Percentiles rank a stretch among this genome's conserved stretches.
These are phyloP conservation scores for Ganoderma leucocontextum DNA, from an alignment of 1,284 basidiomycete genomes.

Conservation along the genomic window DNA sequence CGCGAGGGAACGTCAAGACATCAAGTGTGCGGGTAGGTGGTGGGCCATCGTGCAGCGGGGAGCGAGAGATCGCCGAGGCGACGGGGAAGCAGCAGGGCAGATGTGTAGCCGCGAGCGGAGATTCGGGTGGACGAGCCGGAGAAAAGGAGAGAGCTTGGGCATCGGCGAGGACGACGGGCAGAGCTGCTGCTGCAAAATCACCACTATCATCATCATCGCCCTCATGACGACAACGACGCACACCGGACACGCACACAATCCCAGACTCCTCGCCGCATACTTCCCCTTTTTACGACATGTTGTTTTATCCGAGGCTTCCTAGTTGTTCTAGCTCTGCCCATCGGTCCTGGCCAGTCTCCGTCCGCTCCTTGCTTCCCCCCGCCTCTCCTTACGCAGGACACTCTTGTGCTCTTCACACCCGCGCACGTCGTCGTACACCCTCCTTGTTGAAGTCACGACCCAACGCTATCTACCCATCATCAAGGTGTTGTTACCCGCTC, in stretches of 20 bases:
- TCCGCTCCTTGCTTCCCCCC: constrained; percentile 17
- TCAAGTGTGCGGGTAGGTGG: constrained; percentile 28
- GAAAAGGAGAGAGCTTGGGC: not conserved
- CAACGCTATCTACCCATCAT: constrained; percentile 13
- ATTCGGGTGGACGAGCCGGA: not conserved
- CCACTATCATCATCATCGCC: constrained; percentile 21
- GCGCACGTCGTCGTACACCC: not conserved
- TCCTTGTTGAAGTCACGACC: constrained; percentile 9
- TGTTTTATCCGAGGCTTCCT: constrained; percentile 31
- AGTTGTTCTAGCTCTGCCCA: constrained; percentile 13
- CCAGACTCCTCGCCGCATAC: constrained; percentile 36
- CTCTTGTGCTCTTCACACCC: constrained; percentile 8
- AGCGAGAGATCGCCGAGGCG: constrained; percentile 4
- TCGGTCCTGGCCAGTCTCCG: constrained; percentile 11
- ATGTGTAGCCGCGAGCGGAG: not conserved
- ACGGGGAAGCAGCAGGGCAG: not conserved
- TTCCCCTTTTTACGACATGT: constrained; percentile 28
- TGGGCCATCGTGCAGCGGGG: constrained; percentile 11
- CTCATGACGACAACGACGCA: constrained; percentile 18
- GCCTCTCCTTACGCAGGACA: not conserved
- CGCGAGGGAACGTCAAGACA: constrained; percentile 29
- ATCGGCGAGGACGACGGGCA: constrained; percentile 11
- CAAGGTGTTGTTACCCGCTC: constrained; percentile 10
- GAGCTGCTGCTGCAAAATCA: constrained; percentile 30
- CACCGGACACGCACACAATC: constrained; percentile 31